A percentile compares a stretch with the other conserved stretches of the same genome.
These are phyloP conservation scores for Fagus crenata DNA, from an alignment of 306 rosid genomes.

Conservation along the genomic window DNA sequence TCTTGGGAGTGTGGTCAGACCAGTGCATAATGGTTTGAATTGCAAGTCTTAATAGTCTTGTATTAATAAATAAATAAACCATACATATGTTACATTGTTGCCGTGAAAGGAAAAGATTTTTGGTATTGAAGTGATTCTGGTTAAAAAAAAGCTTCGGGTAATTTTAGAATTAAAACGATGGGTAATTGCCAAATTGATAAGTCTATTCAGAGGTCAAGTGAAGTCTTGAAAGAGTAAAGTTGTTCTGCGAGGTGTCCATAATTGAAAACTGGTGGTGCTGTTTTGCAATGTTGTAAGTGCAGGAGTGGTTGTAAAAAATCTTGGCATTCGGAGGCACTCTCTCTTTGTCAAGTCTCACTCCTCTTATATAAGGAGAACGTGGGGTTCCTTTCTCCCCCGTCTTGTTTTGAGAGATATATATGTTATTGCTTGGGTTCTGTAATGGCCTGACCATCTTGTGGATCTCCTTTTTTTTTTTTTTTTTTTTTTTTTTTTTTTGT, in stretches of 20 bases:
- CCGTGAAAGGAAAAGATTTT: no score
- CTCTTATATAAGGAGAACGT: no score
- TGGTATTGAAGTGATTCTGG: not conserved
- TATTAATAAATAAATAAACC: no score
- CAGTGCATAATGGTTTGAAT: not conserved
- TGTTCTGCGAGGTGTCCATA: not conserved
- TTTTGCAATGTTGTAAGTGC: not conserved
- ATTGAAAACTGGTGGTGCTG: not conserved
- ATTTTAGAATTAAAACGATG: not conserved
- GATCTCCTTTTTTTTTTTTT: no score
- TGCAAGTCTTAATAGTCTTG: not conserved
- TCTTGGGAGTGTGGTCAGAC: not conserved
- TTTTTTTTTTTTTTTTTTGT: no score
- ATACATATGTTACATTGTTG: no score
- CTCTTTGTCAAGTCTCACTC: no score
- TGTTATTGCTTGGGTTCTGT: no score
- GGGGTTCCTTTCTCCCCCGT: no score
- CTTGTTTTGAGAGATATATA: no score
- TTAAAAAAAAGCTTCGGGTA: not conserved
- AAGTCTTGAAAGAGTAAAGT: not conserved
- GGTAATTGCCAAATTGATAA: not conserved
- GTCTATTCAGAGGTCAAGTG: not conserved
- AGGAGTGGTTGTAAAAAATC: not conserved
- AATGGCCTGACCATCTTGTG: no score
- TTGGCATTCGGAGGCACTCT: no score